Evolutionary conservation across 768 basidiomycete species (phyloP), one percentile per base, ranked within the genome.

Genomic region (Suillus subalutaceus): DNA sequence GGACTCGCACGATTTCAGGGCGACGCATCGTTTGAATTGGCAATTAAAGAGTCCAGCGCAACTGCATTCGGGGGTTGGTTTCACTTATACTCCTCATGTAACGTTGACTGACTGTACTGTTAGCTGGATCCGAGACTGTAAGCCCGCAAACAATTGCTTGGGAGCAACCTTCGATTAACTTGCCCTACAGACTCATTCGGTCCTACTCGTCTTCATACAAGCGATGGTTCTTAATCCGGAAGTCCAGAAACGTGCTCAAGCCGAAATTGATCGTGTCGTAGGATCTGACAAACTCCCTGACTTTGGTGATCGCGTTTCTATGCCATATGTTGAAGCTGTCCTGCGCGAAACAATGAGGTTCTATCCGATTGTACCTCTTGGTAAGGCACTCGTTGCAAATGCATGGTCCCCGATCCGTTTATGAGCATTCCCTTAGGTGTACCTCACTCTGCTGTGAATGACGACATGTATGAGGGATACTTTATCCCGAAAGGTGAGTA

Each of bases 311-410:
- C 64, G 69, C 10, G 23, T 52, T n/a, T 63, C 62, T 46, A 58
- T 70, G 35, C 63, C 69, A 32, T 68, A 70, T 40, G 18, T 68
- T 16, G 67, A 70, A 55, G 69, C 69, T 13, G 52, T 70, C 20
- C 41, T 66, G 1, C 72, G 72, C n/a, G 78, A 80, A 63, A 64
- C 71, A 15, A 55, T 79, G 62, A 66, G 78, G 65, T 72, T 72
- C 70, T 60, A 69, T 40, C 66, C 69, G 10, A 67, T 76, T 38
- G 44, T 58, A 9, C 76, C 77, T 30, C 66, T 78, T 20, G 72
- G 76, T 74, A 64, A 37, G 37, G 37, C 15, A 6, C 32, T 26
- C 6, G n/a, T 57, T 9, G 26, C 40, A n/a, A 15, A 16, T 40
- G n/a, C 32, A 26, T 52, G 30, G 38, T 30, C 7, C 16, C 4